Percentiles rank a stretch among this genome's conserved stretches.
Evolutionary conservation across 192 early-diverging fungal genomes (phyloP).

Genomic region (Funneliformis mosseae): DNA sequence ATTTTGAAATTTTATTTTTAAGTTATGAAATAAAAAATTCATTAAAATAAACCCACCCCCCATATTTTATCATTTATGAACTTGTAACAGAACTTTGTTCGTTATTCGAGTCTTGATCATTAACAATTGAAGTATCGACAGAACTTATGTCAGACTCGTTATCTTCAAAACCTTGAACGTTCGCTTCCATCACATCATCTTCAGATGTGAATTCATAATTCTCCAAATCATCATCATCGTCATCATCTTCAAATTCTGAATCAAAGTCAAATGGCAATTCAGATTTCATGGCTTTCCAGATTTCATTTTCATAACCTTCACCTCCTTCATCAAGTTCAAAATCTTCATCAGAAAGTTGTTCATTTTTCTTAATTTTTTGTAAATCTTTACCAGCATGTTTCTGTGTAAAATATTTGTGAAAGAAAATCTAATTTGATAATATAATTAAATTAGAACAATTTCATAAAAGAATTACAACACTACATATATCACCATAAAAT

Average conservation of each 20-base stretch:
- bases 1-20: too few relatives aligned
- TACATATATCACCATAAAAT: not conserved
- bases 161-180: not conserved
- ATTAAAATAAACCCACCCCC: too few relatives aligned
- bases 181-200: constrained; percentile 34
- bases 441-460: constrained; percentile 7
- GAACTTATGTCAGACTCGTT: too few relatives aligned
- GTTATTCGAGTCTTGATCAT: too few relatives aligned
- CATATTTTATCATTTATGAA: too few relatives aligned
- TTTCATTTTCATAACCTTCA: constrained; percentile 52
- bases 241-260: constrained; percentile 56
- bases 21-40: too few relatives aligned
- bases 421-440: constrained; percentile 58
- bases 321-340: constrained; percentile 40
- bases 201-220: constrained; percentile 43
- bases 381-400: constrained; percentile 46
- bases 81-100: too few relatives aligned
- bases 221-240: constrained; percentile 52
- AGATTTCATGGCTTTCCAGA: constrained; percentile 85
- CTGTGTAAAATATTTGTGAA: constrained; percentile 76
- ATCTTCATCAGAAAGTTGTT: constrained; percentile 31
- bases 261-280: constrained; percentile 63
- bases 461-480: not conserved
- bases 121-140: too few relatives aligned
- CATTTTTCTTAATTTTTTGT: constrained; percentile 35